phyloP scores from a whole-genome alignment of 2,329 filamentous ascomycete genomes.

The Dactylellina parvicollis region DNA sequence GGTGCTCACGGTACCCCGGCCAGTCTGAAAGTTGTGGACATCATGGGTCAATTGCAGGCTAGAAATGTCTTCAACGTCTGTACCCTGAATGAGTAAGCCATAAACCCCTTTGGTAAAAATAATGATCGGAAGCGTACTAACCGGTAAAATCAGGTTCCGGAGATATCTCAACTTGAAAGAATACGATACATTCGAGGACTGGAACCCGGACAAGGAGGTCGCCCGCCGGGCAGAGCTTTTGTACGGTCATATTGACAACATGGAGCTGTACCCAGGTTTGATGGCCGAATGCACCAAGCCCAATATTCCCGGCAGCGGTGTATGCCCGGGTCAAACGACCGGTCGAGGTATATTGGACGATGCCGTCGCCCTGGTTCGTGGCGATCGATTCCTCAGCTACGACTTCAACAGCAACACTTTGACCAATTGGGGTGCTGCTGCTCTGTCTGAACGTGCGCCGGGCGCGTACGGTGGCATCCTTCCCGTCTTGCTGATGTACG shows the following conservation, averaged over 20 bases:
- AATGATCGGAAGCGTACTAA: constrained; percentile 59
- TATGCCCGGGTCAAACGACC: constrained; percentile 63
- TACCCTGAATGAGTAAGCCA: constrained; percentile 66
- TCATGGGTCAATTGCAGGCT: constrained; percentile 71
- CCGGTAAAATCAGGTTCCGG: constrained; percentile 66
- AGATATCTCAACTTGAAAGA: constrained; percentile 66
- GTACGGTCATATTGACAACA: constrained; percentile 66
- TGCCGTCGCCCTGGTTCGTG: constrained; percentile 70
- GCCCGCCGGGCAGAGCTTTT: constrained; percentile 63
- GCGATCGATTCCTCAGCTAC: constrained; percentile 68
- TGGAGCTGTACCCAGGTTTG: constrained; percentile 71
- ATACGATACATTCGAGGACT: constrained; percentile 66
- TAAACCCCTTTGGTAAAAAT: too few species aligned
- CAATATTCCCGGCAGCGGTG: constrained; percentile 43
- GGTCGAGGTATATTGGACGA: constrained; percentile 69
- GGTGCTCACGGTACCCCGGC: constrained; percentile 69
- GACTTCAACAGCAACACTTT: constrained; percentile 65
- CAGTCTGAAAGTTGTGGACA: constrained; percentile 70
- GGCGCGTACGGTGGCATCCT: constrained; percentile 47
- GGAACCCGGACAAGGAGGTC: constrained; percentile 65
- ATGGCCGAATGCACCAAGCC: constrained; percentile 64
- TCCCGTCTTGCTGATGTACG: constrained; percentile 46
- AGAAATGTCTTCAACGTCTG: constrained; percentile 67
- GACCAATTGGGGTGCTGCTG: constrained; percentile 66
- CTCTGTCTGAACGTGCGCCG: constrained; percentile 29